A percentile compares a stretch with the other conserved stretches of the same genome.
Evolutionary conservation across 2,329 filamentous ascomycete species (phyloP).

Genomic region (Stromatinia cepivora): DNA sequence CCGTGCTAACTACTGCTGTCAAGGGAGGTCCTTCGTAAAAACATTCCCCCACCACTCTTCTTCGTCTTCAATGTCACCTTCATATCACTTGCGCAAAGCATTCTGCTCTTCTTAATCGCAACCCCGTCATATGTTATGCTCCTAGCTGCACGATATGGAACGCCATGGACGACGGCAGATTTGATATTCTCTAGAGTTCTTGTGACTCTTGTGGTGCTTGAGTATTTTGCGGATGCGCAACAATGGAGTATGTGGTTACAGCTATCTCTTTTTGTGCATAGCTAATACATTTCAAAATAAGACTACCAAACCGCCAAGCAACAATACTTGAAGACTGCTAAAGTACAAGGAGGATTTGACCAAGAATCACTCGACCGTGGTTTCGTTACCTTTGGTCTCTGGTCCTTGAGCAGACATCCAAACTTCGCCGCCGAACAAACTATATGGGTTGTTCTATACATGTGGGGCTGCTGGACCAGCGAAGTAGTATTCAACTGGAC

Average conservation of each 20-base stretch:
- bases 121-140: slow-evolving; percentile 83
- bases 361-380: slow-evolving; percentile 83
- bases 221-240: slow-evolving; percentile 86
- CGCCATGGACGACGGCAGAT: slow-evolving; percentile 54
- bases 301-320: slow-evolving; percentile 81
- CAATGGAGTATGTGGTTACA: slow-evolving; percentile 69
- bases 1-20: slow-evolving; percentile 17
- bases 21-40: slow-evolving; percentile 69
- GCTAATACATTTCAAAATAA: slow-evolving; percentile 39
- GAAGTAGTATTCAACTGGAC: slow-evolving; percentile 77
- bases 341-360: slow-evolving; percentile 63
- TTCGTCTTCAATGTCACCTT: slow-evolving; percentile 87
- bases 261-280: not conserved
- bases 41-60: slow-evolving; percentile 63
- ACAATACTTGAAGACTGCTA: slow-evolving; percentile 70
- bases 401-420: slow-evolving; percentile 85
- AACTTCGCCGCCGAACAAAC: slow-evolving; percentile 93
- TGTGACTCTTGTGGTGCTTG: slow-evolving; percentile 59
- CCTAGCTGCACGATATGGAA: slow-evolving; percentile 65
- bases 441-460: slow-evolving; percentile 85
- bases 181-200: slow-evolving; percentile 55
- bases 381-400: slow-evolving; percentile 82
- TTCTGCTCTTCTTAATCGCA: slow-evolving; percentile 77
- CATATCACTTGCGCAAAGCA: slow-evolving; percentile 79
- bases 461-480: slow-evolving; percentile 79